These are phyloP conservation scores for Colletotrichum abscissum DNA, from an alignment of 2,329 filamentous ascomycete species.

Conservation along the genomic window DNA sequence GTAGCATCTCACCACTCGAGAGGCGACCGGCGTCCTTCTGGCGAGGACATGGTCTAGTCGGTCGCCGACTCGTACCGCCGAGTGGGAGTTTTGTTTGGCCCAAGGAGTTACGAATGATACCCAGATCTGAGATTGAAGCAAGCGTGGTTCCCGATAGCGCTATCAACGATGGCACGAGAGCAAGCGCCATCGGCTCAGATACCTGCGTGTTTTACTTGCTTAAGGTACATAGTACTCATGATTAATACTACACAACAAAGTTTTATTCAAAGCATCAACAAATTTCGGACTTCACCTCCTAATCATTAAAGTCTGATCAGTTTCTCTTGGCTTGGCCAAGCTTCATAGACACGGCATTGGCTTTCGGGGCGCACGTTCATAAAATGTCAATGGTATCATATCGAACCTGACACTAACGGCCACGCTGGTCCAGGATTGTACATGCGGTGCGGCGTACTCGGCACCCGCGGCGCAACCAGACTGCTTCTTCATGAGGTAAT, in stretches of 20 bases:
- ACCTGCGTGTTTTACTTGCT: neutral
- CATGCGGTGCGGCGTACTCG: neutral
- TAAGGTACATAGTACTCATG: neutral
- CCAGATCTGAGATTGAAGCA: neutral
- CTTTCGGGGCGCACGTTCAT: constrained; percentile 11
- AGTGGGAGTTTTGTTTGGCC: neutral
- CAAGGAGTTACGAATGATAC: neutral
- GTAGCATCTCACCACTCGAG: constrained; percentile 10
- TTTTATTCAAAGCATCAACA: neutral
- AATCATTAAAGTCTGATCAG: constrained; percentile 6
- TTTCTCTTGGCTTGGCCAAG: constrained; percentile 23
- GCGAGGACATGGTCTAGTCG: constrained; percentile 17
- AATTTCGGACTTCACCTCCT: neutral
- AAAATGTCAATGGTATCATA: neutral
- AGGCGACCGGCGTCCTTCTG: neutral
- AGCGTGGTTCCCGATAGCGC: neutral
- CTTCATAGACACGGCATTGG: neutral
- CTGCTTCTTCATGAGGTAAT: neutral
- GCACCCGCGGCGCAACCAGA: too few relatives aligned
- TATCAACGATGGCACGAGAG: neutral
- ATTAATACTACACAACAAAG: neutral
- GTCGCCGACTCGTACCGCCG: neutral
- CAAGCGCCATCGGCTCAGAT: neutral
- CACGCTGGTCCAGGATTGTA: too few relatives aligned
- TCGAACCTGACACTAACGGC: neutral